Conservation (phyloP, 2,329 filamentous ascomycete species). For the Cladosporium sp. region DNA sequence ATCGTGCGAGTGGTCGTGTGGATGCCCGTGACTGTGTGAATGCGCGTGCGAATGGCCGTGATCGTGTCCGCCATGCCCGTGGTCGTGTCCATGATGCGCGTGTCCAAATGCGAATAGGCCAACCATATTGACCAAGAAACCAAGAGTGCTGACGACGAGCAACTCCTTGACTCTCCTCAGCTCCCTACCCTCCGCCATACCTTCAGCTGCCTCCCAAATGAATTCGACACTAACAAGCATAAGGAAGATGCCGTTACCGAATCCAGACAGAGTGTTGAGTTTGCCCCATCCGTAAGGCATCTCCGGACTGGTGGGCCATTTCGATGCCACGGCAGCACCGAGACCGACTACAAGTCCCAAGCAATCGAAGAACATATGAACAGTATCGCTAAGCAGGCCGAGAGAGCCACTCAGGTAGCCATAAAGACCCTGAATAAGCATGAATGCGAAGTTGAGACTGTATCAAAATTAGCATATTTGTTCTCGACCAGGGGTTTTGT, state of each 20-base stretch:
- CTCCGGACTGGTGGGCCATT: slow-evolving; percentile 85
- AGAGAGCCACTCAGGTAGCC: slow-evolving; percentile 91
- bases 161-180: slow-evolving; percentile 83
- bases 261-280: slow-evolving; percentile 92
- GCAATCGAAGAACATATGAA: slow-evolving; percentile 99
- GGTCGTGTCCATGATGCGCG: slow-evolving; percentile 50
- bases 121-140: slow-evolving; percentile 85
- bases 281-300: slow-evolving; percentile 98
- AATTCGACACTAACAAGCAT: slow-evolving; percentile 97
- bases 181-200: slow-evolving; percentile 78
- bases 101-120: slow-evolving; percentile 81
- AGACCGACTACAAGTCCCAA: slow-evolving; percentile 87
- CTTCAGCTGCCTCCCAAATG: slow-evolving; percentile 87
- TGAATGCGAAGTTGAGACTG: slow-evolving; percentile 91
- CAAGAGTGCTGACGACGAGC: slow-evolving; percentile 82
- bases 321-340: slow-evolving; percentile 89
- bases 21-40: slow-evolving; percentile 45
- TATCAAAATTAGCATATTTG: slow-evolving; percentile 6
- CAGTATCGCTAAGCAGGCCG: slow-evolving; percentile 93
- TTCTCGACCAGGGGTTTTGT: slow-evolving; percentile 18
- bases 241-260: slow-evolving; percentile 92
- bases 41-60: slow-evolving; percentile 50
- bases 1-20: slow-evolving; percentile 37
- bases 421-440: slow-evolving; percentile 92
- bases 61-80: slow-evolving; percentile 59